Percentiles rank a stretch among this genome's conserved stretches.
Evolutionary conservation across 2,329 filamentous ascomycete genomes (phyloP).

Genomic region (Chlorencoelia australis): DNA sequence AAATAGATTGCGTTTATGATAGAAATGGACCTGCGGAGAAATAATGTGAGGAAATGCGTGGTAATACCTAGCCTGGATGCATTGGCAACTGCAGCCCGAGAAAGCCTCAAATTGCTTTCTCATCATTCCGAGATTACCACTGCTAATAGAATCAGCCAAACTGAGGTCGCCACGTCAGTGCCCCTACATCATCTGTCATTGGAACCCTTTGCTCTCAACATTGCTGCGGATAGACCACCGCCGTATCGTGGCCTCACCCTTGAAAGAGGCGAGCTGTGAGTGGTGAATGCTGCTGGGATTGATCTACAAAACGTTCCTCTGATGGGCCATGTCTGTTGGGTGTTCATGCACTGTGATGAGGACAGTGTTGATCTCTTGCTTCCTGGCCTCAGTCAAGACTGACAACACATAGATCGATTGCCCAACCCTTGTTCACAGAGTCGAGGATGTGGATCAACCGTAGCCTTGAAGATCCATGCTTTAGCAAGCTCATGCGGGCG

Average conservation of each 20-base stretch:
- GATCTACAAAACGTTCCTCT: constrained; percentile 6
- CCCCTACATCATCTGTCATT: constrained; percentile 13
- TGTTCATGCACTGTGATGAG: constrained; percentile 21
- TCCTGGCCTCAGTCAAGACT: constrained; percentile 12
- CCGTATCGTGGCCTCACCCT: constrained; percentile 10
- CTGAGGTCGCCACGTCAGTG: constrained; percentile 26
- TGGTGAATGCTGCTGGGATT: constrained; percentile 14
- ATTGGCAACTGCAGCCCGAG: constrained; percentile 11
- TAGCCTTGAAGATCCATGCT: constrained; percentile 7
- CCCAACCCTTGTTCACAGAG: constrained; percentile 12
- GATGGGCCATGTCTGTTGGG: too few species aligned
- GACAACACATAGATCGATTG: constrained; percentile 24
- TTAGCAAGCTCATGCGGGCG: constrained; percentile 13
- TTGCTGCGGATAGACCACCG: constrained; percentile 6
- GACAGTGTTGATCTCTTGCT: constrained; percentile 14
- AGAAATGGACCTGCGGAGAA: constrained; percentile 3
- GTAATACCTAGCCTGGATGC: constrained; percentile 14
- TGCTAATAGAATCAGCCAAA: constrained; percentile 25
- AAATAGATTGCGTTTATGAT: constrained; percentile 1
- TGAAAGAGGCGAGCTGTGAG: constrained; percentile 10
- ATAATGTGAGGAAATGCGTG: constrained; percentile 13
- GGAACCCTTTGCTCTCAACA: constrained; percentile 14
- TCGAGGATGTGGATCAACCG: too few species aligned
- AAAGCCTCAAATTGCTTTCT: constrained; percentile 14
- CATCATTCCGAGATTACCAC: too few species aligned